A percentile compares a stretch with the other conserved stretches of the same genome.
Evolutionary conservation across 768 basidiomycete species (phyloP).

Genomic region (Harrya chromipes): DNA sequence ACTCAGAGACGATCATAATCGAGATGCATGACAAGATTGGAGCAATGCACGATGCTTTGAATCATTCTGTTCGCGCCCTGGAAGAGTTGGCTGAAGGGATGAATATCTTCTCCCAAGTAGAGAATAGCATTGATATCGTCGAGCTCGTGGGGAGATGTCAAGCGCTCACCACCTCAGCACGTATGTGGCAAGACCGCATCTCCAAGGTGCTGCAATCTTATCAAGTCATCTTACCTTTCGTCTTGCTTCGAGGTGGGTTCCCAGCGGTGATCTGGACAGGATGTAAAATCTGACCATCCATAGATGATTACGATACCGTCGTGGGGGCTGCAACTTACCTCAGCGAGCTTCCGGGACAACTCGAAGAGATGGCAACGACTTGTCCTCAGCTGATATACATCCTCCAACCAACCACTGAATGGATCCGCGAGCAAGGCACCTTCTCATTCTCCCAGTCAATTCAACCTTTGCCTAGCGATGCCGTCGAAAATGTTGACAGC

Average conservation of each 20-base stretch:
- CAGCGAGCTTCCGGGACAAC: slow-evolving; percentile 20
- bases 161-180: slow-evolving; percentile 22
- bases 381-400: slow-evolving; percentile 30
- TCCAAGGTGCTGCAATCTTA: slow-evolving; percentile 15
- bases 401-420: slow-evolving; percentile 25
- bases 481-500: slow-evolving; percentile 28
- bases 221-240: slow-evolving; percentile 23
- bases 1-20: slow-evolving; percentile 19
- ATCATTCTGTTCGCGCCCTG: slow-evolving; percentile 28
- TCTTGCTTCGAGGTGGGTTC: slow-evolving; percentile 39
- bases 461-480: not conserved
- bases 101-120: slow-evolving; percentile 31
- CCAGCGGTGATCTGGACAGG: not conserved
- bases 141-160: slow-evolving; percentile 30
- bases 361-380: slow-evolving; percentile 25
- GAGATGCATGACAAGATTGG: slow-evolving; percentile 12
- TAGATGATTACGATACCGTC: slow-evolving; percentile 38
- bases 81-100: slow-evolving; percentile 38
- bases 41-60: slow-evolving; percentile 19
- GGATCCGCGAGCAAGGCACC: slow-evolving; percentile 30
- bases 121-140: slow-evolving; percentile 18
- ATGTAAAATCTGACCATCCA: not conserved
- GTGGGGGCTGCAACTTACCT: slow-evolving; percentile 26
- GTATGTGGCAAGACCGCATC: slow-evolving; percentile 29
- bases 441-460: slow-evolving; percentile 14